Percentiles rank a stretch among this genome's conserved stretches.
Conservation (phyloP, 345 rosid genomes). For the Erucastrum elatum region DNA sequence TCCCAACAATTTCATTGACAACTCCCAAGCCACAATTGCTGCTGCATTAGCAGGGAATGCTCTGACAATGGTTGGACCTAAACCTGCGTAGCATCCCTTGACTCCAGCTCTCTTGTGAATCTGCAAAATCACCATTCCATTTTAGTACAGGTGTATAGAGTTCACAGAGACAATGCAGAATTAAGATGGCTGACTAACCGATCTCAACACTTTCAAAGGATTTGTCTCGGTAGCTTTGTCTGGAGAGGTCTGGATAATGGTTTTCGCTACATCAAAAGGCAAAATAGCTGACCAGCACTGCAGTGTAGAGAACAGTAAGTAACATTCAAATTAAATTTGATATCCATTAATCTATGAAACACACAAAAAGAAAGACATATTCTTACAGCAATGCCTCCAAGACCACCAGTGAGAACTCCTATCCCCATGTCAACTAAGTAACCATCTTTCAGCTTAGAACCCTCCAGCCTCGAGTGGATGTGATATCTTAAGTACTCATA, state of each 20-base stretch:
- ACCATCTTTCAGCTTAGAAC: conserved; percentile 46
- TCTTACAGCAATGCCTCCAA: conserved; percentile 94
- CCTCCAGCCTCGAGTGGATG: conserved; percentile 60
- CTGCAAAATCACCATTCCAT: conserved; percentile 39
- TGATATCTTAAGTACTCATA: conserved; percentile 73
- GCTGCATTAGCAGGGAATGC: conserved; percentile 98
- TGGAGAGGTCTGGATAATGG: conserved; percentile 80
- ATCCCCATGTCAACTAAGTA: conserved; percentile 77
- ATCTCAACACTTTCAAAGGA: conserved; percentile 69
- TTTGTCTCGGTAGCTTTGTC: conserved; percentile 59
- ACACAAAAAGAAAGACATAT: background rate
- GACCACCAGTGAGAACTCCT: conserved; percentile 82
- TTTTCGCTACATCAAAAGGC: conserved; percentile 90
- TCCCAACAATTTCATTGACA: conserved; percentile 75
- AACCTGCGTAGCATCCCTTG: conserved; percentile 85
- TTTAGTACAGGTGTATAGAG: background rate
- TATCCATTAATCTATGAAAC: conserved; percentile 12
- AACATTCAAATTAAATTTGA: background rate
- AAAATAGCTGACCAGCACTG: conserved; percentile 85
- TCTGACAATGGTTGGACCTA: conserved; percentile 80
- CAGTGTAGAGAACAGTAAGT: conserved; percentile 8
- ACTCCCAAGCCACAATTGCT: conserved; percentile 96
- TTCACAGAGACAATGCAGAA: conserved; percentile 20
- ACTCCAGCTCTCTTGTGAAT: conserved; percentile 73
- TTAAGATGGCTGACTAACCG: conserved; percentile 45